Base-by-base conservation (phyloP, 495 filamentous ascomycete genomes). In the Hypoxylon fuscum region DNA sequence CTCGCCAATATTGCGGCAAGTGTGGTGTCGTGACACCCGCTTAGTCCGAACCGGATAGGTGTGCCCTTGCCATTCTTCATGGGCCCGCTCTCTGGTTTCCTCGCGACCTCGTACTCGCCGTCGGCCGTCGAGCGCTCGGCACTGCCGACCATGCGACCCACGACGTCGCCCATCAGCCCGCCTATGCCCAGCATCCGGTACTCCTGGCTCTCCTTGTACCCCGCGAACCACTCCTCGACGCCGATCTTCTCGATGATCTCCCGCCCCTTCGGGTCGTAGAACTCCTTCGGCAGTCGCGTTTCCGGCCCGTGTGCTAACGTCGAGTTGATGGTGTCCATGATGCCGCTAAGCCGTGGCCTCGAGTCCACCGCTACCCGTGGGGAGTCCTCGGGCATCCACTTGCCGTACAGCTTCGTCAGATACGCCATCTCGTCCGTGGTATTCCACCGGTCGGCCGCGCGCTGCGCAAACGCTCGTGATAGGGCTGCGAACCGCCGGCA, bases 11-110 rank as follows among this genome's bases (percentile, higher is more conserved):
- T 74, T 0, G 82, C 91, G 3, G 90, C 95, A 7, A 98, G 79
- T 15, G 95, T 97, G 8, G 95, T 98, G 73, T 98, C 95, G 71
- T 98, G 95, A 66, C 93, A 97, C 15, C 95, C 95, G 65, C 86
- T 89, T 62, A 98, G 76, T 3, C 85, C 89, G 41, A 82, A 78
- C 15, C 70, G 72, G 62, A 79, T 62, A 1, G 62, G 62, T 29
- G 92, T 80, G 61, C 88, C 81, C n/a, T 81, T 74, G 47, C 82
- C 72, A 70, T 77, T n/a, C 73, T 77, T 43, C 76, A 73, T 35
- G 12, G 57, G 18, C 66, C 64, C 41, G 71, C 74, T 69, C 74
- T 64, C 58, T 70, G 69, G 27, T 76, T 72, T 32, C 76, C 78
- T 43, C 25, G 47, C 62, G 8, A 85, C 68, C 64, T 86, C 81